Evolutionary conservation across 495 filamentous ascomycete species (phyloP), one percentile per base, ranked within the genome.

Genomic region (Mytilinidion resinicola): DNA sequence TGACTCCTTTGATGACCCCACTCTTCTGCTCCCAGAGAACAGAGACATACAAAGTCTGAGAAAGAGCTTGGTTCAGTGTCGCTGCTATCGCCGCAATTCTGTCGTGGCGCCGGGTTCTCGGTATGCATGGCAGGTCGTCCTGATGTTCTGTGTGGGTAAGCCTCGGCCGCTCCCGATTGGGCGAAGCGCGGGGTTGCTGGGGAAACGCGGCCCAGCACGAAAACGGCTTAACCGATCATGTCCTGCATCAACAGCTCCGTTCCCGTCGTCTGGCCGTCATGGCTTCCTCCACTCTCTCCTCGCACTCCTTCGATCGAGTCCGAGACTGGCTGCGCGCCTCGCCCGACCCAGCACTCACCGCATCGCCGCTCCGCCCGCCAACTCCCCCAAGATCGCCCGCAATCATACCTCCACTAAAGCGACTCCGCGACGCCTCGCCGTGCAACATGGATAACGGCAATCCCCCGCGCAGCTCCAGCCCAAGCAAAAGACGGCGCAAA

Each of bases 401-500:
- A 46, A 17, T 17, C 42, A 17, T 46, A 46, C 8, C 42, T 46
- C 42, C 42, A 17, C 42, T 46, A 46, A 46, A 46, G 42, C 42
- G 42, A 46, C 42, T 17, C 42, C 15, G 15, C 15, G 20, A 46
- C 7, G 42, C 42, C 42, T 46, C 42, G 42, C 42, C 42, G 42
- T 46, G 42, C 15, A 46, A 46, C 20, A 46, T 46, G 20, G 15
- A 46, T 46, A 46, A 46, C 20, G 20, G 42, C 15, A 46, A 17
- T 46, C 15, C 42, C 20, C 8, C 20, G 33, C 30, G 4, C 6
- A 57, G 55, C 46, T 57, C 55, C 35, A 57, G 55, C 55, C 55
- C 43, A 51, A 51, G 46, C 11, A 57, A 51, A 51, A 50, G 55
- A 51, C 55, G 44, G 20, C 38, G 49, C 39, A 44, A 54, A 14